Conservation (phyloP, 805 yeast species). For the Zygotorulaspora danielsina region DNA sequence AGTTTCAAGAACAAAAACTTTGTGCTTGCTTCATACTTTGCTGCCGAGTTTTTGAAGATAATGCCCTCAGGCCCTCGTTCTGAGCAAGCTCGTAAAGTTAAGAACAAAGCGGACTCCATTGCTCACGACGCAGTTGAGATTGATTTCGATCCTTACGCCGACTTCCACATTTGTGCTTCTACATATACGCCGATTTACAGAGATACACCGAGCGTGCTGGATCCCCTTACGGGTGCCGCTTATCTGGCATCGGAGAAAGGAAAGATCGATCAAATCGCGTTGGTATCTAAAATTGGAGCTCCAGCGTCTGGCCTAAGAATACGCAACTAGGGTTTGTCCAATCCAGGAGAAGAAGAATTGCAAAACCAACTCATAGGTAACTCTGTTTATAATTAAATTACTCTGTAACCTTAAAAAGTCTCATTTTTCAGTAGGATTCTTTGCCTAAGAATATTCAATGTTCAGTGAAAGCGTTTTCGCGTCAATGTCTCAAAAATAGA, state of each 20-base stretch:
- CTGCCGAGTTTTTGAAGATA: conserved; percentile 71
- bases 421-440: no score
- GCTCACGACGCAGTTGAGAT: conserved; percentile 85
- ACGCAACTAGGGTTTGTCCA: conserved; percentile 17
- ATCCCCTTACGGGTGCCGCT: conserved; percentile 85
- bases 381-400: no score
- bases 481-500: no score
- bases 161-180: conserved; percentile 83
- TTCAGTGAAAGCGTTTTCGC: no score
- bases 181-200: conserved; percentile 85
- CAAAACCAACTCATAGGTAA: neutral
- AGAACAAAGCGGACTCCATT: conserved; percentile 70
- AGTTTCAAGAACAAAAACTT: conserved; percentile 84
- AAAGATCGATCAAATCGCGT: conserved; percentile 67
- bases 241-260: conserved; percentile 79
- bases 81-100: conserved; percentile 82
- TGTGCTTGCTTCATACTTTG: conserved; percentile 86
- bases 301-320: conserved; percentile 85
- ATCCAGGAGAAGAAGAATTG: neutral
- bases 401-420: no score
- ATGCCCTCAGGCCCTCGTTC: conserved; percentile 73
- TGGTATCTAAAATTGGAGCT: conserved; percentile 78
- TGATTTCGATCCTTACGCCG: conserved; percentile 89
- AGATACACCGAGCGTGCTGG: conserved; percentile 62
- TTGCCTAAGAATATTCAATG: no score